Evolutionary conservation across 441 rosid genomes (phyloP), one percentile per base, ranked within the genome.

Genomic region (Gossypium schwendimanii): DNA sequence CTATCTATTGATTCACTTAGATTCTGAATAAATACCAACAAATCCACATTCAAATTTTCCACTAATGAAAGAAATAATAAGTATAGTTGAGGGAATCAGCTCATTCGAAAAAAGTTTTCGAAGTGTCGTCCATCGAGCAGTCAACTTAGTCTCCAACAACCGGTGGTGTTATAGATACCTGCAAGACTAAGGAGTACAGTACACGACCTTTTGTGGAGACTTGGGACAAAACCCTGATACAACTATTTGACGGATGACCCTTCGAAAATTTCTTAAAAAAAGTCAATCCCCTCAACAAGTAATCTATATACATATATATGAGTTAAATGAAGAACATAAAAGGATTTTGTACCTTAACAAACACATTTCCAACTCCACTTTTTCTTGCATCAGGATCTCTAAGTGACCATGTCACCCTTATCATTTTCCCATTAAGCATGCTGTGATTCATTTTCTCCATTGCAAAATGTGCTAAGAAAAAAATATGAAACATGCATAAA

Each of bases 361-460:
- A 87, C 26, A 87, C 77, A 75, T 87, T 87, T 23, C 87, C 89
- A 24, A 76, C 79, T 31, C 87, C 88, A 81, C 69, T 86, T 73
- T 28, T 86, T 78, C 89, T 86, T 33, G 81, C 83, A 73, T 81
- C 81, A 63, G 87, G 82, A 80, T 76, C 89, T 20, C 89, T 82
- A 71, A 79, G 77, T 0, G 89, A 87, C 86, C 87, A 86, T 71
- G 82, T 80, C 39, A 84, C 85, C 73, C 89, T 84, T 33, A 87
- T 81, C 70, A 77, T 66, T 78, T 78, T 86, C 20, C 89, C 89
- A 70, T 81, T 68, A 77, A 87, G 73, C 69, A 18, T 1, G 62
- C 79, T 71, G 52, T 84, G 78, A 78, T 87, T 84, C 84, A 77
- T 87, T 52, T 60, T 52, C 78, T 83, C 82, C 36, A 87, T 80